Percentiles rank a stretch among this genome's conserved stretches.
Evolutionary conservation across 495 filamentous ascomycete species (phyloP).

Genomic region (Trypethelium eluteriae): DNA sequence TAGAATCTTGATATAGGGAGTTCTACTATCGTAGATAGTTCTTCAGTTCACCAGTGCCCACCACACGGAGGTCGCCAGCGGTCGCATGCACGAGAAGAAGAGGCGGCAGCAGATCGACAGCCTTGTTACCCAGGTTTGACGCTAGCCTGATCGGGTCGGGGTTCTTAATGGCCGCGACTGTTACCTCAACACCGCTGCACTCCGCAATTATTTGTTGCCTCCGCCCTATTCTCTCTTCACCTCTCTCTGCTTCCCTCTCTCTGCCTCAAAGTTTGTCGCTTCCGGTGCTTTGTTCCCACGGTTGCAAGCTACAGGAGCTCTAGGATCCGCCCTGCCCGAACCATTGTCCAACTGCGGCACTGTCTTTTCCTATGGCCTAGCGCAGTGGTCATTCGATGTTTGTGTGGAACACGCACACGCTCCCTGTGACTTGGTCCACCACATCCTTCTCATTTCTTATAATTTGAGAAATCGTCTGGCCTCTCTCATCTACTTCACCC

Average conservation of each 20-base stretch:
- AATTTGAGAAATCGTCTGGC: background rate
- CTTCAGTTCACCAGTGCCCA: too few relatives aligned
- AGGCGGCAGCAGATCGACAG: background rate
- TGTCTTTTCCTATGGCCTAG: background rate
- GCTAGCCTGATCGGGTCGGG: background rate
- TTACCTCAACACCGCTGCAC: constrained; percentile 10
- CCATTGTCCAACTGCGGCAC: background rate
- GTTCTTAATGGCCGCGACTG: background rate
- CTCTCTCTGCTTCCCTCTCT: background rate
- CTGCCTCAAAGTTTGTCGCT: background rate
- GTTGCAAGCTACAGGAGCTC: background rate
- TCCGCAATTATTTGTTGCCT: constrained; percentile 4
- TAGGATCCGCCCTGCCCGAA: background rate
- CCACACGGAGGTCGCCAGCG: too few relatives aligned
- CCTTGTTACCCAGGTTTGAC: background rate
- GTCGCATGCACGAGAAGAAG: background rate
- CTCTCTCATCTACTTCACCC: background rate
- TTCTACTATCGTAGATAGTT: too few relatives aligned
- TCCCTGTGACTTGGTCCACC: background rate
- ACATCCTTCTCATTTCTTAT: background rate
- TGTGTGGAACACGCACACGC: background rate
- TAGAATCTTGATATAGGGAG: too few relatives aligned
- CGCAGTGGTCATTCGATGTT: background rate
- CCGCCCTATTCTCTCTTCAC: background rate
- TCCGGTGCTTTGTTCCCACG: background rate